Conservation (phyloP, 2,329 filamentous ascomycete species). For the Ilyonectria robusta region DNA sequence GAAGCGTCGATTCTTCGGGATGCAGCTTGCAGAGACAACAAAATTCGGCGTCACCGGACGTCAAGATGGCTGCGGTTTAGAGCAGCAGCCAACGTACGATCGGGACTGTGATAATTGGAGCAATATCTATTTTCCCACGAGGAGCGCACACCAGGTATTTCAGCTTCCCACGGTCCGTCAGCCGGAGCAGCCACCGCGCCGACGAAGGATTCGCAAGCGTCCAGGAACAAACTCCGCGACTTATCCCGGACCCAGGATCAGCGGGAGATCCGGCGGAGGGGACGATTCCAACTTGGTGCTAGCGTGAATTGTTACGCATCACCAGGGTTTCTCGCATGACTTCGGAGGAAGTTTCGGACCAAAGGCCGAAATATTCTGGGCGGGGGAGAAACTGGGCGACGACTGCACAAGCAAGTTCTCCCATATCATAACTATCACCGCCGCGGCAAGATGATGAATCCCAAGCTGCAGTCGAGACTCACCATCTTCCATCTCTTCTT, state of each 20-base stretch:
- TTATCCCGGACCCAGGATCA: background rate
- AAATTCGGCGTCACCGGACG: background rate
- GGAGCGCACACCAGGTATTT: background rate
- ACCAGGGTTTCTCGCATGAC: background rate
- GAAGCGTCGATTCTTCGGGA: background rate
- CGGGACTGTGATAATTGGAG: background rate
- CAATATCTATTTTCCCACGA: background rate
- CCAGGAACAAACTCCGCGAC: background rate
- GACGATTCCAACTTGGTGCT: background rate
- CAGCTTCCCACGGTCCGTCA: background rate
- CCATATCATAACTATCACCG: constrained; percentile 7
- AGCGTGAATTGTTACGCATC: background rate
- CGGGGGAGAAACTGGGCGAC: background rate
- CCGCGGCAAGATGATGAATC: background rate
- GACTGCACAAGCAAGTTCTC: background rate
- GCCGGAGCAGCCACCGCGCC: background rate
- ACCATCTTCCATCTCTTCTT: background rate
- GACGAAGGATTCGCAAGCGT: background rate
- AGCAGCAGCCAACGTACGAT: background rate
- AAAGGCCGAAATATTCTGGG: background rate
- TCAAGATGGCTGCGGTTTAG: background rate
- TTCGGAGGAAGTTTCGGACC: constrained; percentile 14
- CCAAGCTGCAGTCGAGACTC: background rate
- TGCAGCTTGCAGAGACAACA: background rate
- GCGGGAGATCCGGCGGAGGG: background rate